Evolutionary conservation across 2,329 filamentous ascomycete species (phyloP).

Genomic region (Ophiosphaerella herpotricha): DNA sequence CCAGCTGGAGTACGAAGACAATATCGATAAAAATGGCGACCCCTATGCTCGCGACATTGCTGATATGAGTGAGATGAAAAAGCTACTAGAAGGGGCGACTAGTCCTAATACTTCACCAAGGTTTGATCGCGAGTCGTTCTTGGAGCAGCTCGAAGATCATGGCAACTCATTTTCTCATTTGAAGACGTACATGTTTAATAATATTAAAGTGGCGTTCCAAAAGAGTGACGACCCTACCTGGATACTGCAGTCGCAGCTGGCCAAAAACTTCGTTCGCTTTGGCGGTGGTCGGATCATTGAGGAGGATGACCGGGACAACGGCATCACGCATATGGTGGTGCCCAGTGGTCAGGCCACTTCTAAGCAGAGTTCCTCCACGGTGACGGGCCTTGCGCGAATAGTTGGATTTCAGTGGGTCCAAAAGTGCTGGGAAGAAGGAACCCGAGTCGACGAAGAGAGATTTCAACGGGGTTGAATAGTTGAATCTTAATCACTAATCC

Average conservation of each 20-base stretch:
- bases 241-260: conserved; percentile 46
- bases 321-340: conserved; percentile 75
- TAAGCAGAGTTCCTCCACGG: conserved; percentile 46
- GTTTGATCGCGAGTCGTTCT: conserved; percentile 26
- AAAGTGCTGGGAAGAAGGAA: conserved; percentile 78
- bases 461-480: conserved; percentile 42
- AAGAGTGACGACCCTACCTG: conserved; percentile 11
- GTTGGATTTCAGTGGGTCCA: conserved; percentile 75
- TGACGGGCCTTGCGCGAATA: conserved; percentile 65
- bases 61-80: conserved; percentile 63
- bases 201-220: conserved; percentile 28
- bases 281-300: conserved; percentile 65
- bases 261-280: conserved; percentile 68
- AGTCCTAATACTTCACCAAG: conserved; percentile 14
- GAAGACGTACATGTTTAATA: conserved; percentile 39
- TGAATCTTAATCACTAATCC: conserved; percentile 6
- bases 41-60: conserved; percentile 76
- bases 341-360: conserved; percentile 51
- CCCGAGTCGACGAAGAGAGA: conserved; percentile 71
- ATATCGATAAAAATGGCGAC: conserved; percentile 79
- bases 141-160: conserved; percentile 36
- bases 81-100: conserved; percentile 46
- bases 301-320: conserved; percentile 54
- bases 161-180: conserved; percentile 25
- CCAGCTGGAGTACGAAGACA: conserved; percentile 59